Conservation (phyloP, 2,329 filamentous ascomycete species). For the Pestalotiopsis sp. region DNA sequence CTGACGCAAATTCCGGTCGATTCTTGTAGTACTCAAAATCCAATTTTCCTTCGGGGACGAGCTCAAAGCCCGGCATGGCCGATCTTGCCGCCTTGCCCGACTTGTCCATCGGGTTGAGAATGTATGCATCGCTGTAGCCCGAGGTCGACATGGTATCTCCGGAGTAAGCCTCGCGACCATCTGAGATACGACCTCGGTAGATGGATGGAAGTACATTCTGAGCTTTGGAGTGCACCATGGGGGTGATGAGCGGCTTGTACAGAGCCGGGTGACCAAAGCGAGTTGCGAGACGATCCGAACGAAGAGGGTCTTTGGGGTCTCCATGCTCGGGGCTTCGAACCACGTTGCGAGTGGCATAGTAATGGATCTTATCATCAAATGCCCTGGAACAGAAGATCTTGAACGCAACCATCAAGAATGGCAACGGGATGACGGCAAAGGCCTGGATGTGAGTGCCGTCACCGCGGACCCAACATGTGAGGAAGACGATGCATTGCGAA, state of each 20-base stretch:
- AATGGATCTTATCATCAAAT: slow-evolving; percentile 82
- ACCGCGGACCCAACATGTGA: slow-evolving; percentile 74
- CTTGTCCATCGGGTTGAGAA: slow-evolving; percentile 75
- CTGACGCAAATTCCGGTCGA: slow-evolving; percentile 82
- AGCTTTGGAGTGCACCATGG: slow-evolving; percentile 92
- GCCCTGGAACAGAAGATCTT: slow-evolving; percentile 78
- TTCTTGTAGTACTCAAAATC: slow-evolving; percentile 94
- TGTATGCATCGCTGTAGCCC: slow-evolving; percentile 82
- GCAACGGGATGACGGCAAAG: slow-evolving; percentile 71
- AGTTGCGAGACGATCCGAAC: slow-evolving; percentile 70
- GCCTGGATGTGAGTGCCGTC: slow-evolving; percentile 63
- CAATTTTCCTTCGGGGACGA: slow-evolving; percentile 82
- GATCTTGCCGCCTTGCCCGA: slow-evolving; percentile 46
- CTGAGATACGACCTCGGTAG: slow-evolving; percentile 78
- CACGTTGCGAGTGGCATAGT: slow-evolving; percentile 70
- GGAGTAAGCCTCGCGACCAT: slow-evolving; percentile 63
- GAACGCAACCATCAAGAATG: slow-evolving; percentile 78
- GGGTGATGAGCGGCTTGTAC: slow-evolving; percentile 86
- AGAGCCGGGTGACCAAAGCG: slow-evolving; percentile 90
- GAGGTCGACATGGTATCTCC: slow-evolving; percentile 61
- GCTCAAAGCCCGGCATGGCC: slow-evolving; percentile 76
- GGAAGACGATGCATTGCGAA: slow-evolving; percentile 75
- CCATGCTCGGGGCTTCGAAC: slow-evolving; percentile 45
- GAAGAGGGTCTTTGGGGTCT: slow-evolving; percentile 52
- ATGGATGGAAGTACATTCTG: slow-evolving; percentile 85